A percentile compares a stretch with the other conserved stretches of the same genome.
Conservation (phyloP, 805 yeast species). For the Myxozyma sirexii region DNA sequence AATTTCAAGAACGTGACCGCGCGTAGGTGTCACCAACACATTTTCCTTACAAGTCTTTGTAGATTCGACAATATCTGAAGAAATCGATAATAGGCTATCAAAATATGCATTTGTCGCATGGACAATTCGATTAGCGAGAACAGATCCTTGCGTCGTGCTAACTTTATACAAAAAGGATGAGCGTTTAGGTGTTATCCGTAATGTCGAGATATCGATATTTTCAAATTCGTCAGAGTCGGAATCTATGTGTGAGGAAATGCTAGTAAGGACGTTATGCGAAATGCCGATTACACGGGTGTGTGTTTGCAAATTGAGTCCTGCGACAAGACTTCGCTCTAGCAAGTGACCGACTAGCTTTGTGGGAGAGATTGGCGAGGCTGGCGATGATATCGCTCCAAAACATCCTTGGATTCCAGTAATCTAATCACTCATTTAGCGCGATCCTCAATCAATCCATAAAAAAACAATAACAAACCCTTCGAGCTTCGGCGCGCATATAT, state of each 20-base stretch:
- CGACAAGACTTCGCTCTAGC: slow-evolving; percentile 41
- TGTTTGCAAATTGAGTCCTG: slow-evolving; percentile 49
- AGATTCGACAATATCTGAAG: slow-evolving; percentile 9
- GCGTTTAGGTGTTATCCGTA: slow-evolving; percentile 19
- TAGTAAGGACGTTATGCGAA: slow-evolving; percentile 15
- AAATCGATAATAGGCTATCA: slow-evolving; percentile 26
- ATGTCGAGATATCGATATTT: slow-evolving; percentile 10
- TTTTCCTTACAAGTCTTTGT: not conserved
- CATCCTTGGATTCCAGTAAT: slow-evolving; percentile 40
- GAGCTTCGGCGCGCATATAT: slow-evolving; percentile 24
- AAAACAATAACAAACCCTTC: slow-evolving; percentile 10
- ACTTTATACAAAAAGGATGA: slow-evolving; percentile 30
- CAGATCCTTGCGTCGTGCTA: slow-evolving; percentile 42
- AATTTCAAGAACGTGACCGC: slow-evolving; percentile 39
- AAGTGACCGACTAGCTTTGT: slow-evolving; percentile 47
- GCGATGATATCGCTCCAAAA: slow-evolving; percentile 44
- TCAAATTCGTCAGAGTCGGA: slow-evolving; percentile 28
- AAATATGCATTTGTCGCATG: slow-evolving; percentile 46
- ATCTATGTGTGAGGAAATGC: not conserved
- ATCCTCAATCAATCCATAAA: no score
- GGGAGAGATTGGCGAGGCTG: slow-evolving; percentile 53
- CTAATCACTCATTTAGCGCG: not conserved
- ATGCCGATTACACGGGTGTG: slow-evolving; percentile 47
- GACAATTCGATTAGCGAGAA: slow-evolving; percentile 44
- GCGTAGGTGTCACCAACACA: slow-evolving; percentile 36